These are phyloP conservation scores for Colletotrichum viniferum DNA, from an alignment of 2,329 filamentous ascomycete species.

Conservation along the genomic window DNA sequence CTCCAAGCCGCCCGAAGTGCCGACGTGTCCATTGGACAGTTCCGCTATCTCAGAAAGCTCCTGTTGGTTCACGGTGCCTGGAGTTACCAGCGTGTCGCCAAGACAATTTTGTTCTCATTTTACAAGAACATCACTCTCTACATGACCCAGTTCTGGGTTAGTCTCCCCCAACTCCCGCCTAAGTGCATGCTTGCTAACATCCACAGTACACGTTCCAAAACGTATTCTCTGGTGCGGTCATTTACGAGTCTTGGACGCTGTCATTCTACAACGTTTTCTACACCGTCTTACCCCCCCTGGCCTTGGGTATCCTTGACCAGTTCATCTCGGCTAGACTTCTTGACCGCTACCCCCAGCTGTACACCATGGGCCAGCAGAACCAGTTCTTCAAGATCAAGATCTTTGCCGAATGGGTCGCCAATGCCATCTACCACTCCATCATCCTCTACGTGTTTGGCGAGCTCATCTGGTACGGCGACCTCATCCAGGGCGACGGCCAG, in stretches of 20 bases:
- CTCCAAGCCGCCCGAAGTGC: conserved; percentile 94
- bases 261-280: conserved; percentile 99
- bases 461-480: conserved; percentile 81
- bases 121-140: conserved; percentile 99
- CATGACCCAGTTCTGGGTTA: conserved; percentile 98
- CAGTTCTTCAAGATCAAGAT: conserved; percentile 92
- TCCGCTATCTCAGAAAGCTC: conserved; percentile 91
- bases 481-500: conserved; percentile 78
- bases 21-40: conserved; percentile 94
- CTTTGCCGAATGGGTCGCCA: conserved; percentile 90
- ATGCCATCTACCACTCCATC: conserved; percentile 94
- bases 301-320: conserved; percentile 95
- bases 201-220: conserved; percentile 93
- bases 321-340: conserved; percentile 93
- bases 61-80: conserved; percentile 94
- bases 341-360: conserved; percentile 95
- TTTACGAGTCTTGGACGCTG: conserved; percentile 99
- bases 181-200: conserved; percentile 26
- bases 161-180: conserved; percentile 33
- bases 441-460: conserved; percentile 87
- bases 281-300: conserved; percentile 90
- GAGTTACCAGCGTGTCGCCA: conserved; percentile 97
- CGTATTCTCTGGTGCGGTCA: conserved; percentile 95
- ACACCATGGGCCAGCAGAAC: conserved; percentile 90
- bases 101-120: conserved; percentile 97